Evolutionary conservation across 2,329 filamentous ascomycete species (phyloP), one percentile per base, ranked within the genome.

Genomic region (Nigrospora oryzae): DNA sequence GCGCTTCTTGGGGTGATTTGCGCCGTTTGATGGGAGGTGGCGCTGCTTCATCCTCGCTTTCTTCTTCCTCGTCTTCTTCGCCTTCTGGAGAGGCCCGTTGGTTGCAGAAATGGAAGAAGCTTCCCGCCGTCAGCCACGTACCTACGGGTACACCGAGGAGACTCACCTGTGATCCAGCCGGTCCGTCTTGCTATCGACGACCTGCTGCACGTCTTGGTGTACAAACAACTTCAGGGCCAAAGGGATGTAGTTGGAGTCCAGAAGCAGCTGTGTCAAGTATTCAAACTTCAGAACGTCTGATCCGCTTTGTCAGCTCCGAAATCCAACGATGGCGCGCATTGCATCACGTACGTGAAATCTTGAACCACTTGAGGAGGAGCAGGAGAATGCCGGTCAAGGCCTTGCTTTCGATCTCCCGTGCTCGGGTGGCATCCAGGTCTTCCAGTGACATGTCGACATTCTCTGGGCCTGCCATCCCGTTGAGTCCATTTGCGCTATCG

Each of bases 221-320:
- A 91, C 89, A 62, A 96, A 90, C 40, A 96, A 79, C 67, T 97
- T 97, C 31, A 98, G 70, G 19, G 95, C 85, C 30, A 98, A 71
- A 1, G 91, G 91, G 7, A 98, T 75, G 62, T 96, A 98, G 62
- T 95, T 97, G 4, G 89, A 93, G 64, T 98, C 93, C 28, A 98
- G 75, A 11, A 98, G 71, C 3, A 98, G 76, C 59, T 98, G 93
- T 1, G 89, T 91, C 58, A 98, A 70, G 58, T 96, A 97, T 65
- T 98, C 93, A 54, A 93, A 96, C 61, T 96, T 95, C 52, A 98
- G 71, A 28, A 97, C 79, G 61, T 98, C 89, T 94, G 45, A 15
- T 17, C 17, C 10, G 10, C 36, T 16, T 17, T 28, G 40, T 42
- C 14, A 42, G 32, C n/a, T 5, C 34, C 5, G 10, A 8, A 16